These are phyloP conservation scores for Pseudonectria foliicola DNA, from an alignment of 2,329 filamentous ascomycete genomes.

Conservation along the genomic window DNA sequence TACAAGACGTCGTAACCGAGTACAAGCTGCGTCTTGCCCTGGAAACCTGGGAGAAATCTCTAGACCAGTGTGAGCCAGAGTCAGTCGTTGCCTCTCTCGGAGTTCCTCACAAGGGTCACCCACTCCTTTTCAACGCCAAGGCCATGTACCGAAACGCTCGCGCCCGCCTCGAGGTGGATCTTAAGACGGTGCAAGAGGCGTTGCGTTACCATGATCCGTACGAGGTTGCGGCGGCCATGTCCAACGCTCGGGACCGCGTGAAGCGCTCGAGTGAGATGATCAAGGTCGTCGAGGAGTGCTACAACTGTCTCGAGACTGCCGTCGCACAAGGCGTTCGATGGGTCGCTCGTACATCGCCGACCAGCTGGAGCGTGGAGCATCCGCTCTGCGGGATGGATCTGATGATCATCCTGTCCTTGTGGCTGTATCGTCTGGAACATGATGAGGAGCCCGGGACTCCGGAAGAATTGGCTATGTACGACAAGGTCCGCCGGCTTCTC, in stretches of 20 bases:
- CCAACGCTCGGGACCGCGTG: constrained; percentile 83
- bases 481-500: constrained; percentile 83
- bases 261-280: constrained; percentile 96
- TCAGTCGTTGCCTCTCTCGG: constrained; percentile 81
- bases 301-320: constrained; percentile 94
- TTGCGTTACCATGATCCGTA: constrained; percentile 95
- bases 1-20: constrained; percentile 95
- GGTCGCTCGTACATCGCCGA: constrained; percentile 95
- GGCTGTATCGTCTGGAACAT: constrained; percentile 98
- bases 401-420: constrained; percentile 95
- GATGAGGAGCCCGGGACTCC: constrained; percentile 86
- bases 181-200: constrained; percentile 93
- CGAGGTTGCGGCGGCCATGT: constrained; percentile 96
- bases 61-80: constrained; percentile 89
- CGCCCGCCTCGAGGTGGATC: constrained; percentile 84
- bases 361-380: constrained; percentile 98
- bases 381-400: constrained; percentile 93
- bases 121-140: constrained; percentile 96
- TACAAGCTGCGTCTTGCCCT: constrained; percentile 94
- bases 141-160: constrained; percentile 94
- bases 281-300: constrained; percentile 96
- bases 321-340: constrained; percentile 91
- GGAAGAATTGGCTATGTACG: constrained; percentile 83
- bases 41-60: constrained; percentile 97
- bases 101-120: constrained; percentile 91